Evolutionary conservation across 352 stramenopile species (phyloP), one percentile per base, ranked within the genome.

Genomic region (Globisporangium canariense): DNA sequence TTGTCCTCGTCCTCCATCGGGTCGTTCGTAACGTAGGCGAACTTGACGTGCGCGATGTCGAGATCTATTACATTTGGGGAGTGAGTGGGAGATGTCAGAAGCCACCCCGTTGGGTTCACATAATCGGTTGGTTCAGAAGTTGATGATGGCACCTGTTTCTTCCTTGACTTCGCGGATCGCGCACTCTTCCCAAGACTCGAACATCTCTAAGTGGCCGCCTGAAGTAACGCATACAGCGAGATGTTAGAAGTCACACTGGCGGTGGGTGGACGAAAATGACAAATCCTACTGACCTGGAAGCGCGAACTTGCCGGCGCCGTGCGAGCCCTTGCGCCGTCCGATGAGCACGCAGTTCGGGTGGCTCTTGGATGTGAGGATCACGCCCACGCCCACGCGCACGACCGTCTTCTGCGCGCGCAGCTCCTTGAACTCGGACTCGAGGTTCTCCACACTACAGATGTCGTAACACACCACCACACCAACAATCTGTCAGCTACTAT

Each of bases 161-260:
- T 94, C 86, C 60, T 93, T 93, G 43, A 93, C 73, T 68, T 94
- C 84, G 41, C 86, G 84, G 18, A 89, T 63, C 6, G 86, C 86
- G 47, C 86, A 94, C 55, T 92, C 76, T 55, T 83, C 75, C 85
- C 84, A 93, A 45, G 66, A 83, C 69, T 94, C 86, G 59, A 78
- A 92, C 80, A 94, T 90, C 72, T 94, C 86, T 41, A 94, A 64
- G 62, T 94, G 86, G 11, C 86, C 86, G 11, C 79, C 79, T 71
- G 52, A 10, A 55, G 8, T n/a, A 34, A 40, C 22, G 10, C 18
- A 41, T 3, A 20, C 25, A 49, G 2, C 9, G 16, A 52, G 1
- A 36, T 5, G 20, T 65, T 9, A 62, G 32, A 62, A 16, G 14
- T 18, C 3, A 16, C 46, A 2, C 16, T 62, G 28, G 51, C 22